Conservation (phyloP, 257 asterid species). For the Coffea canephora region DNA sequence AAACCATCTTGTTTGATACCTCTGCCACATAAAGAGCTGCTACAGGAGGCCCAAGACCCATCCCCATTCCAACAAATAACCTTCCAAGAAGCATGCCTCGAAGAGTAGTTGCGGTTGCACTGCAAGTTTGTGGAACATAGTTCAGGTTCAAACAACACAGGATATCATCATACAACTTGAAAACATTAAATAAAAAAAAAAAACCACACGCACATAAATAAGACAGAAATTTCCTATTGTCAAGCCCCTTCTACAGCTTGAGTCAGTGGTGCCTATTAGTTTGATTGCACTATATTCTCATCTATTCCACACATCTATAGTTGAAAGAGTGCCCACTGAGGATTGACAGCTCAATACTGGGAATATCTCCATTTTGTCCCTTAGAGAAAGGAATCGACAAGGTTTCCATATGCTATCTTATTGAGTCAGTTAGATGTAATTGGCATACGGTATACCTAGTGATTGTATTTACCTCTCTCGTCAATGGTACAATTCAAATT, state of each 20-base stretch:
- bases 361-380: neutral
- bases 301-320: neutral
- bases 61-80: slow-evolving; percentile 80
- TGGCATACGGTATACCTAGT: neutral
- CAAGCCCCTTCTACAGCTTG: neutral
- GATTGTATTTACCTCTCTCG: neutral
- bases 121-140: slow-evolving; percentile 27
- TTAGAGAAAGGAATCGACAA: neutral
- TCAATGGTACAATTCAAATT: neutral
- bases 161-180: slow-evolving; percentile 3
- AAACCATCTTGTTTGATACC: slow-evolving; percentile 38
- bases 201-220: neutral
- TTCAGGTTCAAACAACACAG: slow-evolving; percentile 10
- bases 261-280: neutral
- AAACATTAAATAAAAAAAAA: too few species aligned
- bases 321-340: neutral
- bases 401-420: neutral
- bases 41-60: slow-evolving; percentile 97
- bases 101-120: slow-evolving; percentile 74
- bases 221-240: neutral
- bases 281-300: neutral
- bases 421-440: neutral
- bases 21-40: slow-evolving; percentile 92
- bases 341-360: neutral
- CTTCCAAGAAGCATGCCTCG: slow-evolving; percentile 93